Evolutionary conservation across 225 moss, liverwort and hornwort genomes (phyloP), one percentile per base, ranked within the genome.

Genomic region (Asterella californica): DNA sequence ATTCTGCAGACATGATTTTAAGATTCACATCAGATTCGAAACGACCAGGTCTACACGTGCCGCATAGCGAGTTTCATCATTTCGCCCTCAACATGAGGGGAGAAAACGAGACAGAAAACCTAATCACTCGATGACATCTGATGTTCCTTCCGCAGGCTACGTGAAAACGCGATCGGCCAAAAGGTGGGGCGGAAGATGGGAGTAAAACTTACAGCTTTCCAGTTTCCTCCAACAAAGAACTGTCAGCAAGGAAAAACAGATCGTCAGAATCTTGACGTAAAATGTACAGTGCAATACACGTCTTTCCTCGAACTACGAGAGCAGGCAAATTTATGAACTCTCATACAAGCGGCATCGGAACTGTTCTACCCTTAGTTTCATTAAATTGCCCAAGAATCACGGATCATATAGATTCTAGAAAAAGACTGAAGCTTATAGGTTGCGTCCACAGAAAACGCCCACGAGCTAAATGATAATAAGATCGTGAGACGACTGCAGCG

Each of bases 171-270:
- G 33, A 67, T 12, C 18, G 3, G 30, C 6, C 33, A 34, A 34
- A 17, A 32, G 11, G 33, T 2, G 7, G 32, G 6, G 36, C 34
- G 67, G 34, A 14, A 22, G 52, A 32, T 15, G 69, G 67, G 34
- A 36, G 36, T 5, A 34, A 38, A 36, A 80, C 87, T 78, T 72
- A 87, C 87, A 30, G 87, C 87, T 85, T 96, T 96, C 96, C 96
- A 96, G 94, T 96, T 96, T 29, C 96, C 96, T 7, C 96, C 96
- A 2, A 96, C 96, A 62, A 96, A 96, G 63, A 96, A 96, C 88
- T 87, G 87, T 19, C 79, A 62, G 72, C 45, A 74, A 50, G 52
- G 30, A 34, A 29, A 60, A 19, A 53, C 27, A 70, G 22, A 53
- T 70, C n/a, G 52, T 65, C 36, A 74, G 53, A 48, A 29, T 18